These are phyloP conservation scores for Colletotrichum simmondsii DNA, from an alignment of 2,329 filamentous ascomycete species.

Conservation along the genomic window DNA sequence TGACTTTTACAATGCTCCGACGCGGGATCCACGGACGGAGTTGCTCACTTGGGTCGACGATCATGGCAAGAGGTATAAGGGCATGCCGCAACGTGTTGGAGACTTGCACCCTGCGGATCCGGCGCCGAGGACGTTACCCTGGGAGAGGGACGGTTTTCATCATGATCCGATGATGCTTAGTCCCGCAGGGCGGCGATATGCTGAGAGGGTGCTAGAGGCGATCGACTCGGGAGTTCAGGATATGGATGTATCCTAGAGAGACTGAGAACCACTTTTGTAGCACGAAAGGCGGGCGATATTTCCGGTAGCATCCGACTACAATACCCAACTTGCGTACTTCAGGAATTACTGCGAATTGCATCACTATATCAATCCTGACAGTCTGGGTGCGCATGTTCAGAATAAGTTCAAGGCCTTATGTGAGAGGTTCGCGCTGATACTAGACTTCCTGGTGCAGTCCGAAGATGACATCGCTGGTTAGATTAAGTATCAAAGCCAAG, in stretches of 20 bases:
- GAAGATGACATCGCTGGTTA: no score
- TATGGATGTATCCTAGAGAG: conserved; percentile 22
- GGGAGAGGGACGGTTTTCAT: not conserved
- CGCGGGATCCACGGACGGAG: conserved; percentile 8
- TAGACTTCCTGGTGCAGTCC: no score
- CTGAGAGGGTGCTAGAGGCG: conserved; percentile 13
- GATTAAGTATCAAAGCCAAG: no score
- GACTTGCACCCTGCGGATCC: conserved; percentile 13
- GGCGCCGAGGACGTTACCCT: conserved; percentile 4
- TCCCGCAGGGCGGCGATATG: conserved; percentile 4
- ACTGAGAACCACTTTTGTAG: not conserved
- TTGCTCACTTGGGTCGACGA: conserved; percentile 36
- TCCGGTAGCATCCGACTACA: conserved; percentile 3
- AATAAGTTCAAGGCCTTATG: no score
- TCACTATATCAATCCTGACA: no score
- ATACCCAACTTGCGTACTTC: conserved; percentile 8
- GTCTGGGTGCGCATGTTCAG: no score
- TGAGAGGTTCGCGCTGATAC: no score
- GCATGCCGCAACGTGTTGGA: conserved; percentile 24
- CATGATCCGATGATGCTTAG: conserved; percentile 9
- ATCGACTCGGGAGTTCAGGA: conserved; percentile 24
- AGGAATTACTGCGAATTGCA: not conserved
- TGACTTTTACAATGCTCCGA: not conserved
- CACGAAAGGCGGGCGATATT: not conserved
- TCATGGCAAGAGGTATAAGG: conserved; percentile 24